Evolutionary conservation across 163 green algal species (phyloP), one percentile per base, ranked within the genome.

Genomic region (Chloroidium sp.): DNA sequence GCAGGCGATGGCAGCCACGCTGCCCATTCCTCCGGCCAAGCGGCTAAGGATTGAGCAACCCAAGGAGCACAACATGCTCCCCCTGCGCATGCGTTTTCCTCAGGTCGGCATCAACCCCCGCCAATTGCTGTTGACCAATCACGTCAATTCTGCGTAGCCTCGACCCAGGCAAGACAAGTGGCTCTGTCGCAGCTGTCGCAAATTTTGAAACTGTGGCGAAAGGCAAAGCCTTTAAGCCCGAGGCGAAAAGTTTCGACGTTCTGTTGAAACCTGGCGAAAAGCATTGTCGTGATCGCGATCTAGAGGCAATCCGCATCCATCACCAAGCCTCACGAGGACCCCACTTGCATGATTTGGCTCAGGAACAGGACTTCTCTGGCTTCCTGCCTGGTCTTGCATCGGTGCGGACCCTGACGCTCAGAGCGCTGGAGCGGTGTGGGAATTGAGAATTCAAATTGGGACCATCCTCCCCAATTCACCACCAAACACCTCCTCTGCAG

Each of bases 401-500:
- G 64, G 64, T 72, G 64, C 6, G 6, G 6, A 72, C 6, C 64
- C 6, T n/a, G 64, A 6, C 6, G 64, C 64, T 72, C 64, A 6
- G 64, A 10, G 64, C 8, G 64, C 64, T 6, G 6, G 64, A 72
- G 64, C 64, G 64, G 6, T 72, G 64, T 72, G 64, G 64, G 6
- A 10, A 10, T 10, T 10, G 6, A 10, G 64, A 10, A 72, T 6
- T 10, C 6, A 10, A 6, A 6, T 10, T 10, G 8, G 6, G 64
- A 6, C 64, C 64, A 72, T 72, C 6, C 64, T 72, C 8, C 6
- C 64, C 64, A 72, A 72, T 10, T 72, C 6, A 72, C 64, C 64
- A 6, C 6, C 6, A 72, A 6, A n/a, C 64, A n/a, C 64, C 64
- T 10, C 6, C 6, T 10, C 64, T 72, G 58, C 89, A 96, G 88